Percentiles rank a stretch among this genome's conserved stretches.
Evolutionary conservation across 805 yeast species (phyloP).

Genomic region (Zygotorulaspora danielsina): DNA sequence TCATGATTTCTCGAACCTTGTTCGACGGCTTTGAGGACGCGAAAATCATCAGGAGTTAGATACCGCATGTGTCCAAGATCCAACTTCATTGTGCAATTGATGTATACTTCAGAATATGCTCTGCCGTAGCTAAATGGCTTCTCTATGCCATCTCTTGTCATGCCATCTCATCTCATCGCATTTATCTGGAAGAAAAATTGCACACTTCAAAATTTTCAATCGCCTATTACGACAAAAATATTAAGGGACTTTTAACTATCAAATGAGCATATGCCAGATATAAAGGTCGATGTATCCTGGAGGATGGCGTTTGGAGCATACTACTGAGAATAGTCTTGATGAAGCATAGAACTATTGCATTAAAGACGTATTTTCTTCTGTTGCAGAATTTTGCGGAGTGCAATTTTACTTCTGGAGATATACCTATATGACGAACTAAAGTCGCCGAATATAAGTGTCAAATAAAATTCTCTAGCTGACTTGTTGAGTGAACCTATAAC

Average conservation of each 20-base stretch:
- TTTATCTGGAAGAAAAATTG: not conserved
- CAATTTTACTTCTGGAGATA: too few species aligned
- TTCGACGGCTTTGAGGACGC: constrained; percentile 84
- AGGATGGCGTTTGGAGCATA: too few species aligned
- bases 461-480: too few species aligned
- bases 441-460: too few species aligned
- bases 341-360: too few species aligned
- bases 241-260: constrained; percentile 4
- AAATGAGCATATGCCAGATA: not conserved
- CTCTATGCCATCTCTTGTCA: constrained; percentile 16
- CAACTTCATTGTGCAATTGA: constrained; percentile 59
- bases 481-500: too few species aligned
- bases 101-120: not conserved
- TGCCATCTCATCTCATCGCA: constrained; percentile 5
- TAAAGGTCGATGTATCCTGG: too few species aligned
- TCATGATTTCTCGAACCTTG: constrained; percentile 90
- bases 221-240: not conserved
- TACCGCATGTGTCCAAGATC: constrained; percentile 94
- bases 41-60: constrained; percentile 83
- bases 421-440: too few species aligned
- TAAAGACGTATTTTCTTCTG: too few species aligned
- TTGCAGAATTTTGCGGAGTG: too few species aligned
- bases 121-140: not conserved
- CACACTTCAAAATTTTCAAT: constrained; percentile 4
- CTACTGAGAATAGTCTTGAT: too few species aligned